phyloP scores from a whole-genome alignment of 257 asterid species.

The Lycium barbarum region DNA sequence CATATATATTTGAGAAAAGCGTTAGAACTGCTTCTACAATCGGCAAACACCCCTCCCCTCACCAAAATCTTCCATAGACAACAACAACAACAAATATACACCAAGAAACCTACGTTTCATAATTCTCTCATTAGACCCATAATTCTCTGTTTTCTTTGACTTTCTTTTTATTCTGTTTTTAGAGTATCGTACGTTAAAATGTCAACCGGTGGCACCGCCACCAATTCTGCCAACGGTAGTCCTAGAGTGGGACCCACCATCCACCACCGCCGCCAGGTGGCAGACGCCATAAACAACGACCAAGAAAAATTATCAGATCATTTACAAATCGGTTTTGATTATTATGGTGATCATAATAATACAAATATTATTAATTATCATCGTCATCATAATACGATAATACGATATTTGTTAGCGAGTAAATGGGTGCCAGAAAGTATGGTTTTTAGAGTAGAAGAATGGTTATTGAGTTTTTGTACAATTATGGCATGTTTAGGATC shows the following conservation, averaged over 20 bases:
- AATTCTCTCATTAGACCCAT: slow-evolving; percentile 19
- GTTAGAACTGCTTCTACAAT: too few species aligned
- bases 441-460: slow-evolving; percentile 48
- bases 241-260: slow-evolving; percentile 41
- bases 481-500: slow-evolving; percentile 47
- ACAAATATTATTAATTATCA: slow-evolving; percentile 30
- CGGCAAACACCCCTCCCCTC: not conserved
- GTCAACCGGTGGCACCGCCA: slow-evolving; percentile 62
- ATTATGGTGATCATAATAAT: slow-evolving; percentile 37
- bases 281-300: slow-evolving; percentile 43
- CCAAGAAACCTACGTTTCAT: too few species aligned
- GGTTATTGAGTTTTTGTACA: slow-evolving; percentile 34
- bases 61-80: too few species aligned
- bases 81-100: too few species aligned
- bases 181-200: slow-evolving; percentile 30
- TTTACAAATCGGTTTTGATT: not conserved
- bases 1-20: too few species aligned
- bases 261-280: slow-evolving; percentile 78
- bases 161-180: not conserved
- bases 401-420: slow-evolving; percentile 44
- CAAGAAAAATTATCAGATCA: slow-evolving; percentile 50
- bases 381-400: slow-evolving; percentile 42
- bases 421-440: slow-evolving; percentile 59
- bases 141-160: not conserved
- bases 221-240: slow-evolving; percentile 40